These are phyloP conservation scores for Sarocladium strictum DNA, from an alignment of 2,329 filamentous ascomycete species.

Conservation along the genomic window DNA sequence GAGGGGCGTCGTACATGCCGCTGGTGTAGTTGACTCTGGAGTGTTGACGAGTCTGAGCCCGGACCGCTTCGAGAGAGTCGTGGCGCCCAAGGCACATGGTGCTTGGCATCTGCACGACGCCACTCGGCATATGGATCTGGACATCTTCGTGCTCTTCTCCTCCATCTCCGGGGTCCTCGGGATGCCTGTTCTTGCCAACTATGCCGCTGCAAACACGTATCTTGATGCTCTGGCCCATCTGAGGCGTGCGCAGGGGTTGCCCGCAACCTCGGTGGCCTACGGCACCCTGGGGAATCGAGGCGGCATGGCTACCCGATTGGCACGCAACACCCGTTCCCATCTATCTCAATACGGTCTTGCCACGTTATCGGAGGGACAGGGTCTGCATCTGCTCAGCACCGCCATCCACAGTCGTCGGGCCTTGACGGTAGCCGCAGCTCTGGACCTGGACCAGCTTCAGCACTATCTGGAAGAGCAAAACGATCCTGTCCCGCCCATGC, in stretches of 20 bases:
- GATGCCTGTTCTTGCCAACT: constrained; percentile 29
- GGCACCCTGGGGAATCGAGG: constrained; percentile 10
- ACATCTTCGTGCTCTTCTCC: constrained; percentile 29
- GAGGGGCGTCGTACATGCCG: constrained; percentile 14
- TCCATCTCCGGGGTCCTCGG: constrained; percentile 29
- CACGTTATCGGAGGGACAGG: constrained; percentile 8
- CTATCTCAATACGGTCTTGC: constrained; percentile 11
- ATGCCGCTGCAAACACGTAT: constrained; percentile 34
- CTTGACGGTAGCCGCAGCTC: constrained; percentile 12
- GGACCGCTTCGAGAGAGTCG: constrained; percentile 20
- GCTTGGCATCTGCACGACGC: constrained; percentile 26
- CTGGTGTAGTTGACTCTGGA: constrained; percentile 13
- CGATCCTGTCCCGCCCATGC: neutral
- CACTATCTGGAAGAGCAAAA: constrained; percentile 3
- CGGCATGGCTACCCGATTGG: constrained; percentile 12
- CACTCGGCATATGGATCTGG: constrained; percentile 16
- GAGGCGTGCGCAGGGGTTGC: constrained; percentile 18
- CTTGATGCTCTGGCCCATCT: constrained; percentile 30
- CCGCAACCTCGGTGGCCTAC: constrained; percentile 14
- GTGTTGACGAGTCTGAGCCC: constrained; percentile 24
- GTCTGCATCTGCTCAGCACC: constrained; percentile 6
- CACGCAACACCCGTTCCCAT: constrained; percentile 9
- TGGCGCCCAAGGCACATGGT: constrained; percentile 24
- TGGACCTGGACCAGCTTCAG: constrained; percentile 6
- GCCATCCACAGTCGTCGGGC: constrained; percentile 10